Evolutionary conservation across 2,329 filamentous ascomycete species (phyloP), one percentile per base, ranked within the genome.

Genomic region (Alternaria panax): DNA sequence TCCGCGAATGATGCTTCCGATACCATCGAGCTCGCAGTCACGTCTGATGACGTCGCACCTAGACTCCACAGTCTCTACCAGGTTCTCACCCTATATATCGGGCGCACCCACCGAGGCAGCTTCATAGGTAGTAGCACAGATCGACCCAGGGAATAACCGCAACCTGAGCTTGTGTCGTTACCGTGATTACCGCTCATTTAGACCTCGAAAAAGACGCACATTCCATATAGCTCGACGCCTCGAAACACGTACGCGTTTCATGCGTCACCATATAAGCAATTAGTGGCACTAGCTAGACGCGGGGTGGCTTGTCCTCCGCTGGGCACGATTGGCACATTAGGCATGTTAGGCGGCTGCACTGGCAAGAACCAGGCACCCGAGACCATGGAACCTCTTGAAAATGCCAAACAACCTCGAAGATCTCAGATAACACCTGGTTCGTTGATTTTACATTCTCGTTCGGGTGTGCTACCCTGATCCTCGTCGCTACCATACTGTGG

Each of bases 201-300:
- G 36, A 20, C 45, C 14, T 48, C 8, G 6, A 24, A 47, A 24
- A 32, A 32, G 30, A 24, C 45, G 45, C 45, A 48, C n/a, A 25
- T 30, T 48, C 20, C 12, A 4, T 20, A 24, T 32, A 34, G 20
- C 28, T 24, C 14, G 11, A 34, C 20, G 20, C 14, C 20, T 48
- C 4, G 30, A 34, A 20, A 25, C 32, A 48, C 45, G 45, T 48
- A 48, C 45, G 45, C 45, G 45, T 48, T 34, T 48, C 45, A 48
- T 7, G 30, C 20, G 28, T 14, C 45, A 34, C 45, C 14, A 48
- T 4, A 25, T 48, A 48, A 48, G 45, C 45, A 48, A 32, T 48
- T 48, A 48, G 45, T 20, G 30, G 45, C 45, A 48, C 22, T 48
- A 48, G 45, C 30, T 48, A 14, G 18, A 34, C 14, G 45, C 30